These are phyloP conservation scores for Metarhizium guizhouense DNA, from an alignment of 2,329 filamentous ascomycete genomes.

Conservation along the genomic window DNA sequence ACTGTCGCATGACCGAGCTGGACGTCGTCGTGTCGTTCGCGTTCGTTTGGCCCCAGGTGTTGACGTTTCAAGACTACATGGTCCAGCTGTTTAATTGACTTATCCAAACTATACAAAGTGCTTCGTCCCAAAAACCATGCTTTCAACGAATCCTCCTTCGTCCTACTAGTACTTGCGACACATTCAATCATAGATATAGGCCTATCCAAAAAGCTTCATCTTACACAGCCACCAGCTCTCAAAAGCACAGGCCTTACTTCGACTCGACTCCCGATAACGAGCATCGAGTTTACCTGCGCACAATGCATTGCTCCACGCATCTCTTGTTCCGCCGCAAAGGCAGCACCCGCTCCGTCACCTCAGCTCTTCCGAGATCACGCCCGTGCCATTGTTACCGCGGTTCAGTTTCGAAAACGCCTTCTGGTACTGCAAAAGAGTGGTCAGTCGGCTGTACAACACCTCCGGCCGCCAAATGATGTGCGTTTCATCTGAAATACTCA, in stretches of 20 bases:
- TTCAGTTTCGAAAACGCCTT: conserved; percentile 21
- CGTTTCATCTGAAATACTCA: conserved; percentile 27
- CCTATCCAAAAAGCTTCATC: not conserved
- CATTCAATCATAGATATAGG: not conserved
- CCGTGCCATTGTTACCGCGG: conserved; percentile 8
- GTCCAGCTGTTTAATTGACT: too few species aligned
- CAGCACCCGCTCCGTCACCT: conserved; percentile 13
- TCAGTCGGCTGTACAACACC: not conserved
- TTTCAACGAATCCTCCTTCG: too few species aligned
- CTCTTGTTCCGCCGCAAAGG: too few species aligned
- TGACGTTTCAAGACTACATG: not conserved
- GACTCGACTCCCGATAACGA: not conserved
- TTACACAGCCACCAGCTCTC: not conserved
- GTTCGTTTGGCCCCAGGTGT: too few species aligned
- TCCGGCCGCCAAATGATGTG: conserved; percentile 1
- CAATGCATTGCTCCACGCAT: too few species aligned
- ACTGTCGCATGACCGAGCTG: not conserved
- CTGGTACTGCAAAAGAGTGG: conserved; percentile 17
- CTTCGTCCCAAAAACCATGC: too few species aligned
- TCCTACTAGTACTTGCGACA: too few species aligned
- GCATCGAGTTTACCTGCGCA: too few species aligned
- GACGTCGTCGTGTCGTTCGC: not conserved
- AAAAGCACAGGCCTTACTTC: too few species aligned
- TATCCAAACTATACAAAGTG: too few species aligned
- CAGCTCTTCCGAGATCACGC: conserved; percentile 20